Percentiles rank a stretch among this genome's conserved stretches.
Conservation (phyloP, 2,329 filamentous ascomycete species). For the Calonectria crousiana region DNA sequence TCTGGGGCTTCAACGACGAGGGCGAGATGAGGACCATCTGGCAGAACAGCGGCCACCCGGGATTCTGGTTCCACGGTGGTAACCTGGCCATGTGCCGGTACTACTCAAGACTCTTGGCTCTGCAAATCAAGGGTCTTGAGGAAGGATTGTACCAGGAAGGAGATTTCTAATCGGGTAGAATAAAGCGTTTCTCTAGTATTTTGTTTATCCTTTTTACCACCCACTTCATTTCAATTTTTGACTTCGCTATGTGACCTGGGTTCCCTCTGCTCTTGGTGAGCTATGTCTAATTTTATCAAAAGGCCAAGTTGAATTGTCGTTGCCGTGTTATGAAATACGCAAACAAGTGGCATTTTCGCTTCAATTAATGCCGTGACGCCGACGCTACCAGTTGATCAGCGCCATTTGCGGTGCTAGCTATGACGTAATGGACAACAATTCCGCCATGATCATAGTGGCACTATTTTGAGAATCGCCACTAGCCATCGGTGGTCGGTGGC, state of each 20-base stretch:
- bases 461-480: neutral
- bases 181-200: neutral
- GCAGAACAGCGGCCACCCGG: slow-evolving; percentile 71
- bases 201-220: neutral
- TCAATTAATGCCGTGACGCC: neutral
- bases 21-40: slow-evolving; percentile 70
- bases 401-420: neutral
- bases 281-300: neutral
- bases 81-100: slow-evolving; percentile 73
- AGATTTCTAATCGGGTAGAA: slow-evolving; percentile 42
- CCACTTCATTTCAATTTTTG: no score
- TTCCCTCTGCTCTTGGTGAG: neutral
- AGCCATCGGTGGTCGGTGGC: neutral
- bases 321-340: neutral
- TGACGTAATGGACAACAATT: neutral
- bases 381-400: no score
- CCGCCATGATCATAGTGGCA: neutral
- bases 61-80: slow-evolving; percentile 76
- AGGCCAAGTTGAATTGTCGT: neutral
- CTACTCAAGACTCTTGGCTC: slow-evolving; percentile 66
- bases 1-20: slow-evolving; percentile 72
- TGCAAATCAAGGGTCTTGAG: slow-evolving; percentile 64
- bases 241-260: no score
- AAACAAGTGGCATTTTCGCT: neutral
- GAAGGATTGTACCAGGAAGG: slow-evolving; percentile 51